Conservation (phyloP, 2,329 filamentous ascomycete species). For the Colletotrichum eleusines region DNA sequence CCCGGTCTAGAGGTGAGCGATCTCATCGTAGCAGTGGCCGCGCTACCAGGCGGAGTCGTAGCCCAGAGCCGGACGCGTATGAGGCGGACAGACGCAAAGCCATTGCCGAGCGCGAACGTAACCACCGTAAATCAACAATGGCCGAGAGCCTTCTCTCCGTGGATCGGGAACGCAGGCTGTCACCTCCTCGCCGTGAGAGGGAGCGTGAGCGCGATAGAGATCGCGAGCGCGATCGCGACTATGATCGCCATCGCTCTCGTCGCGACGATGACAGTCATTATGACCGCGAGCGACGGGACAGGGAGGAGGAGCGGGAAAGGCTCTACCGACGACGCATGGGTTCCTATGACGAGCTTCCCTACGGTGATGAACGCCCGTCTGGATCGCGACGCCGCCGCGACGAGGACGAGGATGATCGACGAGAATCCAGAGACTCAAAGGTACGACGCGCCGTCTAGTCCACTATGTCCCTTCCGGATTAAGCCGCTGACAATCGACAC, state of each 20-base stretch:
- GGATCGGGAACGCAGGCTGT: slow-evolving; percentile 58
- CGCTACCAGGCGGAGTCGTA: slow-evolving; percentile 77
- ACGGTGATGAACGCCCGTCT: slow-evolving; percentile 80
- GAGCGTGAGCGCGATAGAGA: slow-evolving; percentile 47
- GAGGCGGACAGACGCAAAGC: slow-evolving; percentile 95
- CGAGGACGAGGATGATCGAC: slow-evolving; percentile 80
- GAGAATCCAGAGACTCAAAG: slow-evolving; percentile 77
- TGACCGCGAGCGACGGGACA: slow-evolving; percentile 86
- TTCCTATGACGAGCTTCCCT: slow-evolving; percentile 89
- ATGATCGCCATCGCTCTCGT: slow-evolving; percentile 66
- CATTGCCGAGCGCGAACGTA: slow-evolving; percentile 92
- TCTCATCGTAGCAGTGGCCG: slow-evolving; percentile 70
- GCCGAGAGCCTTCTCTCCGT: slow-evolving; percentile 70
- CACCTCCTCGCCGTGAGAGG: slow-evolving; percentile 54
- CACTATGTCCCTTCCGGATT: not conserved
- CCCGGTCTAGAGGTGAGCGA: slow-evolving; percentile 70
- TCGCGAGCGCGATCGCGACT: slow-evolving; percentile 57
- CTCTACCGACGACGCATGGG: slow-evolving; percentile 86
- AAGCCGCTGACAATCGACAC: slow-evolving; percentile 47
- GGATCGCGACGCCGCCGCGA: slow-evolving; percentile 79
- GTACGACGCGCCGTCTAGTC: slow-evolving; percentile 52
- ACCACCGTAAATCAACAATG: slow-evolving; percentile 84
- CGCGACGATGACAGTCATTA: slow-evolving; percentile 78
- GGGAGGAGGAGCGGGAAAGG: slow-evolving; percentile 91
- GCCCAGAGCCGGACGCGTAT: slow-evolving; percentile 93